Base-by-base conservation (phyloP, 2,329 filamentous ascomycete genomes). In the Laburnicola sp. region DNA sequence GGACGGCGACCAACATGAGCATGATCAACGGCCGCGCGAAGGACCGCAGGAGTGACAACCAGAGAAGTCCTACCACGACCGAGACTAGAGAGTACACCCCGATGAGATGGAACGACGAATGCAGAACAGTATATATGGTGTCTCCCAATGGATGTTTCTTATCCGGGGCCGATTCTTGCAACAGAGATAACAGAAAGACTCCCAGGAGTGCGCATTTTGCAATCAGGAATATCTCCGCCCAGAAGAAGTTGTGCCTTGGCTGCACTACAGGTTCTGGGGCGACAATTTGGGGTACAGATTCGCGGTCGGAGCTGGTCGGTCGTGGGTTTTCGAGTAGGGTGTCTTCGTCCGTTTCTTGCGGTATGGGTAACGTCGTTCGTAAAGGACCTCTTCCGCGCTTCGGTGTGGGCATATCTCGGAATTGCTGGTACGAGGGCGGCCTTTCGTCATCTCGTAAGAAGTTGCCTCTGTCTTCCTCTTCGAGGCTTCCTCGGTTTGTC, bases 71-170 rank as follows among this genome's bases (percentile, higher is more conserved):
- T 21, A 97, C 89, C 31, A 95, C 78, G 34, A 97, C 79, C 0
- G 94, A 88, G n/a, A 97, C 86, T 16, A 97, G 72, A 0, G 94
- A 97, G 74, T 97, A 95, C 45, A 94, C 85, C 2, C 90, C 89
- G 36, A 99, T 84, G 59, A 97, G 86, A 66, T 94, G 87, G 65
- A 95, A 94, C 0, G 92, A 97, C 44, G 86, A 85, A 62, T 89
- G 87, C 31, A 99, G 76, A 3, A 90, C 91, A 10, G 88, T 91
- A 73, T 99, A 99, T 51, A 99, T 91, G 1, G 93, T 97, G 72
- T 99, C 94, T 10, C 92, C 93, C 50, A 95, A 82, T 1, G 87
- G 87, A 53, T 82, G 82, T 66, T 88, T 88, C 48, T 80, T 80
- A 46, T 77, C 77, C 4, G 88, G 87, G 0, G 86, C 78, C 16